Percentiles rank a stretch among this genome's conserved stretches.
phyloP scores from a whole-genome alignment of 305 asterid genomes.

The Solanum hybrid region DNA sequence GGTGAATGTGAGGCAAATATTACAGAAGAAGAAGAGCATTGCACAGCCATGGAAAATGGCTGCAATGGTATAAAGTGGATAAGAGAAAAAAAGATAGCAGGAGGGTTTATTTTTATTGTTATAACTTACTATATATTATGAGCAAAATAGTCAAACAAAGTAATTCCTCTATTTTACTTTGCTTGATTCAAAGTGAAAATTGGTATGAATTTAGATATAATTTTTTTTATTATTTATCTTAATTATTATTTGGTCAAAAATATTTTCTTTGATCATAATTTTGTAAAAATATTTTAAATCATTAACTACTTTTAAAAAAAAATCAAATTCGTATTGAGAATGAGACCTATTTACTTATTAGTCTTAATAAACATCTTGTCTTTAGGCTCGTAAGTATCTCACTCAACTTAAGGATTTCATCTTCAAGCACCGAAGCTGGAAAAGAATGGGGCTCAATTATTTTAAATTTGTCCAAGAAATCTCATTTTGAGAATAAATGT shows the following conservation, averaged over 20 bases:
- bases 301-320: too few species aligned
- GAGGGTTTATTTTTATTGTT: neutral
- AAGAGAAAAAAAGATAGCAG: neutral
- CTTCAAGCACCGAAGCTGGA: neutral
- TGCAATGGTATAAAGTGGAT: neutral
- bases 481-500: too few species aligned
- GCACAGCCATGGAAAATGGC: conserved; percentile 34
- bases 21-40: conserved; percentile 44
- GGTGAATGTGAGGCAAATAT: conserved; percentile 24
- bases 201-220: neutral
- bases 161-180: neutral
- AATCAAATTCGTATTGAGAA: too few species aligned
- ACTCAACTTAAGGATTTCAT: neutral
- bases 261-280: too few species aligned
- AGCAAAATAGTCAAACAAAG: neutral
- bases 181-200: neutral
- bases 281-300: too few species aligned
- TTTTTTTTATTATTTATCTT: neutral
- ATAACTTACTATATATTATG: neutral
- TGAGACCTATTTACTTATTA: too few species aligned
- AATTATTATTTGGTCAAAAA: too few species aligned
- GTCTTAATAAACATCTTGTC: neutral
- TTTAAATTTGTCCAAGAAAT: too few species aligned
- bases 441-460: too few species aligned
- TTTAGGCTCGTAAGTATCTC: neutral